These are phyloP conservation scores for Diaporthe australafricana DNA, from an alignment of 2,329 filamentous ascomycete species.

Conservation along the genomic window DNA sequence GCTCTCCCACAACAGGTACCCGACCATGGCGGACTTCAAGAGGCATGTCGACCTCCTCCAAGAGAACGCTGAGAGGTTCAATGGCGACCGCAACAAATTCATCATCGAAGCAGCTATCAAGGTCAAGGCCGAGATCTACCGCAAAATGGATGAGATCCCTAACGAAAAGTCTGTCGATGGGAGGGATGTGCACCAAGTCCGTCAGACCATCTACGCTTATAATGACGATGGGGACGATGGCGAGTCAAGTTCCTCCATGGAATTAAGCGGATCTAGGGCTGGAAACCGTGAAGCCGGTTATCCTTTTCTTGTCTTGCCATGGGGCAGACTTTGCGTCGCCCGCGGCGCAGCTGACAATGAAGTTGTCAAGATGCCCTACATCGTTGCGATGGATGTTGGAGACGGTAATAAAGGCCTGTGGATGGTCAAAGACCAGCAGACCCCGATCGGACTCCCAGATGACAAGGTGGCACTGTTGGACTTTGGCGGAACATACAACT, in stretches of 20 bases:
- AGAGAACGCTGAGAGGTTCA: constrained; percentile 6
- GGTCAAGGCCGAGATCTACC: neutral
- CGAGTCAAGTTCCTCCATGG: neutral
- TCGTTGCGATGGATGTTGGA: constrained; percentile 22
- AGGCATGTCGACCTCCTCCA: constrained; percentile 13
- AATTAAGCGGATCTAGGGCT: too few species aligned
- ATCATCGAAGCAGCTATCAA: neutral
- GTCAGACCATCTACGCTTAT: neutral
- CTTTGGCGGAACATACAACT: neutral
- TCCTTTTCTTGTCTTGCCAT: constrained; percentile 12
- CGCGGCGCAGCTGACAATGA: neutral
- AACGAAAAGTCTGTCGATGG: neutral
- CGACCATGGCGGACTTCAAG: neutral
- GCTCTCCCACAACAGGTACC: neutral
- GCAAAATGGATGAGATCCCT: neutral
- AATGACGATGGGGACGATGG: neutral
- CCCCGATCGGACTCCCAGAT: neutral
- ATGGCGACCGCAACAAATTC: neutral
- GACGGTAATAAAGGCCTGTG: constrained; percentile 1
- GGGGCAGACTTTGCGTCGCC: constrained; percentile 6
- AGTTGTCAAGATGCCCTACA: neutral
- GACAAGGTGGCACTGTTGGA: neutral
- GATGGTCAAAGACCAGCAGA: neutral
- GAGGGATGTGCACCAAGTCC: neutral
- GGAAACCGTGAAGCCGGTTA: neutral